Evolutionary conservation across 169 alveolate genomes (phyloP).

Genomic region (Plasmodium malariae): DNA sequence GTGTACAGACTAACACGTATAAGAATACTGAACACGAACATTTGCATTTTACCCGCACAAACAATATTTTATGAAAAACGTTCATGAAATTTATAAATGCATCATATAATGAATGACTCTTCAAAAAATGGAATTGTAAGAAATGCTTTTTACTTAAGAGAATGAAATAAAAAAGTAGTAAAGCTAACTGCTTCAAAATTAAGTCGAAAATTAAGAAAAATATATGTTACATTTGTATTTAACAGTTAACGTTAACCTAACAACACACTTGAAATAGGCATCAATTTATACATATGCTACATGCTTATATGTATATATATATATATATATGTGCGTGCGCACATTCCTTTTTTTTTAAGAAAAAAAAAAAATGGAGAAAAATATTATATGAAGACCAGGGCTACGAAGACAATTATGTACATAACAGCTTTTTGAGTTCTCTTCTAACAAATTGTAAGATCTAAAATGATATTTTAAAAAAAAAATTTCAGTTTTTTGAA

Average conservation of each 20-base stretch:
- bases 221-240: neutral
- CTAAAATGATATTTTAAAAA: too few species aligned
- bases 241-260: neutral
- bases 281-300: neutral
- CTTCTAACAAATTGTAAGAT: conserved; percentile 70
- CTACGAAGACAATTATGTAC: conserved; percentile 69
- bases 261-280: neutral
- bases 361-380: conserved; percentile 71
- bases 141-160: neutral
- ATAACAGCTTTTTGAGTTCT: conserved; percentile 63
- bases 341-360: conserved; percentile 31
- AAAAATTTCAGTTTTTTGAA: neutral
- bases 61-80: conserved; percentile 12
- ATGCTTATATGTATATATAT: conserved; percentile 2
- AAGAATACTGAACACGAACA: neutral
- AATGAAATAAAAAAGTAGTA: conserved; percentile 30
- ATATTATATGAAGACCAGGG: conserved; percentile 71
- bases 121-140: conserved; percentile 24
- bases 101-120: conserved; percentile 22
- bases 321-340: conserved; percentile 11
- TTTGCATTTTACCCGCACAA: neutral
- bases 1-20: neutral
- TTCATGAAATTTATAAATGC: conserved; percentile 29
- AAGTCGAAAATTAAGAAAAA: too few species aligned
- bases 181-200: neutral